Percentiles rank a stretch among this genome's conserved stretches.
These are phyloP conservation scores for Cutaneotrichosporon mucoides DNA, from an alignment of 1,284 basidiomycete species.

Conservation along the genomic window DNA sequence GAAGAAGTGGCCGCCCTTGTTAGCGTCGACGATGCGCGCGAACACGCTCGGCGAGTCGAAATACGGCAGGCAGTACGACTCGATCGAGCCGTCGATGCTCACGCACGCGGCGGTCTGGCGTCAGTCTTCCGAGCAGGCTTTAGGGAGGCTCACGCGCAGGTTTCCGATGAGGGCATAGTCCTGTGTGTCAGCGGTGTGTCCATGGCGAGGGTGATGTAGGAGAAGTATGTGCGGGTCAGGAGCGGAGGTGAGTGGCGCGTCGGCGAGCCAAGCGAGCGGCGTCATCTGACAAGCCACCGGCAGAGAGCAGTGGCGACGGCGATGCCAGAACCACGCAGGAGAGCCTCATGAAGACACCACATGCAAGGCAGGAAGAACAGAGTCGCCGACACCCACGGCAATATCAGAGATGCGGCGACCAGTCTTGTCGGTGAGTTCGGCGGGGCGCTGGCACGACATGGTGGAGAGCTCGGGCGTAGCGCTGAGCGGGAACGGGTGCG, in stretches of 20 bases:
- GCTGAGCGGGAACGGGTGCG: too few relatives aligned
- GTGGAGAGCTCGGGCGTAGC: neutral
- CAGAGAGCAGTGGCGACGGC: too few relatives aligned
- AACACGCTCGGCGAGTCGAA: slow-evolving; percentile 86
- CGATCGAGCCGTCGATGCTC: slow-evolving; percentile 49
- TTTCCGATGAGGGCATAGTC: slow-evolving; percentile 53
- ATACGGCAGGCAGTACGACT: slow-evolving; percentile 84
- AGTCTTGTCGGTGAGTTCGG: neutral
- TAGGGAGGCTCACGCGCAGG: slow-evolving; percentile 27
- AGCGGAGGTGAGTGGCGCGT: too few relatives aligned
- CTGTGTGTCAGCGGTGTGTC: slow-evolving; percentile 8
- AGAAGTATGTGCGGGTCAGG: too few relatives aligned
- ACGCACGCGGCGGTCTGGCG: slow-evolving; percentile 49
- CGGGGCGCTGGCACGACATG: slow-evolving; percentile 2
- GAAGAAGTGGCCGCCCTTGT: slow-evolving; percentile 85
- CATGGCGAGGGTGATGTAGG: too few relatives aligned
- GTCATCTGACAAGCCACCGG: too few relatives aligned
- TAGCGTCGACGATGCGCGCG: slow-evolving; percentile 57
- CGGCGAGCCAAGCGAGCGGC: too few relatives aligned
- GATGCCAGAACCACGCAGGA: too few relatives aligned
- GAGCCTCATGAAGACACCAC: too few relatives aligned
- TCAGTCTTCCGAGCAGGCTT: neutral
- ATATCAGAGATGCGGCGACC: slow-evolving; percentile 5
- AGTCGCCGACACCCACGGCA: neutral
- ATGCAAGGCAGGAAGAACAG: too few relatives aligned